Percentiles rank a stretch among this genome's conserved stretches.
Conservation (phyloP, 768 basidiomycete genomes). For the Floccularia luteovirens region DNA sequence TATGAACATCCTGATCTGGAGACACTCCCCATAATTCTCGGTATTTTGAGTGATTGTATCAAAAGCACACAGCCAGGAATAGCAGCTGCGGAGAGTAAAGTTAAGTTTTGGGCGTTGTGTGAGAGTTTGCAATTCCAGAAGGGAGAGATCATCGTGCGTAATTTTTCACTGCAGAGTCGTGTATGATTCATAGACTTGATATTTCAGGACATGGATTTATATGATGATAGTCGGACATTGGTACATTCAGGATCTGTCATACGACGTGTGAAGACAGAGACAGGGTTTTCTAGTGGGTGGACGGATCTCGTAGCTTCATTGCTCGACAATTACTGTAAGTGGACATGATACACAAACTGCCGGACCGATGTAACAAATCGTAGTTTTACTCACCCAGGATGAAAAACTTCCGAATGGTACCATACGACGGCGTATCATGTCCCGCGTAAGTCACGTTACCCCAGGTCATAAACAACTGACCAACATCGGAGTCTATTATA, state of each 20-base stretch:
- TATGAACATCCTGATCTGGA: conserved; percentile 74
- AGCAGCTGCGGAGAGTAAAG: conserved; percentile 83
- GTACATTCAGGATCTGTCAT: conserved; percentile 59
- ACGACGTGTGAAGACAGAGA: conserved; percentile 54
- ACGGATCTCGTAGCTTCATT: conserved; percentile 56
- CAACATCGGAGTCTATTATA: conserved; percentile 16
- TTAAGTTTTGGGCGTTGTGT: conserved; percentile 77
- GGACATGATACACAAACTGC: neutral
- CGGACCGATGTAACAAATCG: conserved; percentile 3
- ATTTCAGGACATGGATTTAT: conserved; percentile 73
- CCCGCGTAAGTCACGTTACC: conserved; percentile 42
- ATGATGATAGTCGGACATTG: conserved; percentile 67
- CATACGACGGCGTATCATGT: conserved; percentile 47
- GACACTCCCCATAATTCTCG: conserved; percentile 63
- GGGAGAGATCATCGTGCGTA: conserved; percentile 74
- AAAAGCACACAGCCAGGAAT: conserved; percentile 89
- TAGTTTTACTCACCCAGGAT: conserved; percentile 61
- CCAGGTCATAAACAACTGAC: neutral
- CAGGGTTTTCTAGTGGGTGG: conserved; percentile 61
- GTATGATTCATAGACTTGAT: conserved; percentile 1
- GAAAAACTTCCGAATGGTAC: conserved; percentile 43
- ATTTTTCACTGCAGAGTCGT: neutral
- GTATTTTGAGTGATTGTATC: conserved; percentile 62
- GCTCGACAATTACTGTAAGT: conserved; percentile 72
- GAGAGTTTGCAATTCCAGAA: conserved; percentile 69